phyloP scores from a whole-genome alignment of 805 yeast genomes.

The Candida tammaniensis region DNA sequence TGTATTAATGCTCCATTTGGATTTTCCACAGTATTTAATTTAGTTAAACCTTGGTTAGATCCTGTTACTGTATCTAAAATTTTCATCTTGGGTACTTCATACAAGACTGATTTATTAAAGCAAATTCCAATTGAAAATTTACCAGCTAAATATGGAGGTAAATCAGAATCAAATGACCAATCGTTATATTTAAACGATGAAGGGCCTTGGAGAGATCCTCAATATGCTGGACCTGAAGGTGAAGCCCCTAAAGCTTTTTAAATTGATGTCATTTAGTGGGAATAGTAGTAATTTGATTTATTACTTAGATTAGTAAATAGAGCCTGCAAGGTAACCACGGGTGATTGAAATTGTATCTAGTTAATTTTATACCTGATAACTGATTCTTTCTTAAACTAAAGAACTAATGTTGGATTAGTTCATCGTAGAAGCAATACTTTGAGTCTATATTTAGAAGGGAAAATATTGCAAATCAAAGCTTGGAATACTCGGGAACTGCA shows the following conservation, averaged over 20 bases:
- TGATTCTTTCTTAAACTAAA: too few relatives aligned
- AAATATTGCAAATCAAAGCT: too few relatives aligned
- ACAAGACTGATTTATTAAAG: conserved; percentile 76
- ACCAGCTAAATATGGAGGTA: conserved; percentile 88
- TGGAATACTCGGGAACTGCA: too few relatives aligned
- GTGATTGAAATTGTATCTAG: too few relatives aligned
- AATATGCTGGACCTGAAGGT: conserved; percentile 92
- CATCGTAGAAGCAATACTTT: too few relatives aligned
- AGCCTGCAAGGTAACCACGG: too few relatives aligned
- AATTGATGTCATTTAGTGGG: background rate
- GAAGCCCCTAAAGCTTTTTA: conserved; percentile 63
- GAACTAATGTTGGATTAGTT: too few relatives aligned
- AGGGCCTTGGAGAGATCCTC: conserved; percentile 95
- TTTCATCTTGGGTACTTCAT: conserved; percentile 75
- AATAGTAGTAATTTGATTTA: background rate
- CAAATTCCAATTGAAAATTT: conserved; percentile 92
- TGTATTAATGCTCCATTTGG: conserved; percentile 97
- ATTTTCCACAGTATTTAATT: conserved; percentile 85
- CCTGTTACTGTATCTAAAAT: conserved; percentile 96
- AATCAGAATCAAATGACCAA: conserved; percentile 63
- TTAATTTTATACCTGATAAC: too few relatives aligned
- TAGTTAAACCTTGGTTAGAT: conserved; percentile 91
- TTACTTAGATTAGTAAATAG: background rate
- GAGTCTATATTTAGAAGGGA: too few relatives aligned
- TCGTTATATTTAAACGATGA: conserved; percentile 84